Evolutionary conservation across 2,329 filamentous ascomycete species (phyloP), one percentile per base, ranked within the genome.

Genomic region (Fusarium circinatum): DNA sequence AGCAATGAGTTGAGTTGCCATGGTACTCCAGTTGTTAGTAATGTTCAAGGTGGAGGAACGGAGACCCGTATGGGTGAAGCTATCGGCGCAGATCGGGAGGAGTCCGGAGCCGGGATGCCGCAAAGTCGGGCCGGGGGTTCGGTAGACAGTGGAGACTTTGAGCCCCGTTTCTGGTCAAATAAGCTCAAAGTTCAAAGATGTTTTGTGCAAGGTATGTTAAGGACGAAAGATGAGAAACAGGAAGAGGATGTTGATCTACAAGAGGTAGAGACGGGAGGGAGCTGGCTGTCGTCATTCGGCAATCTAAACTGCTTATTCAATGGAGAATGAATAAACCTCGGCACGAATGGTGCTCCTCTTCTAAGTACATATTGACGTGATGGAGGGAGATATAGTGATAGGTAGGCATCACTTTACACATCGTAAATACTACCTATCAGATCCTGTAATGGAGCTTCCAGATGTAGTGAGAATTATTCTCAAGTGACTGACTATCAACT

Each of bases 1-100:
- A 24, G 87, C 82, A 34, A 89, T 87, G 12, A 95, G 86, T 71
- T 89, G 86, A 41, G 86, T 83, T 64, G 89, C 86, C 91, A 93
- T 94, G 34, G 73, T 44, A 38, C 36, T 34, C n/a, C 12, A 45
- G n/a, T 44, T 30, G 52, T 32, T 45, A 41, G 13, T 45, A 36
- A 32, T 48, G 39, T 34, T 22, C 32, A 47, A 24, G 26, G 42
- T 32, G 28, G 38, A 28, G 28, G 38, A 28, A 26, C 34, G 10
- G 15, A 30, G 38, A 41, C 32, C 61, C 45, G 39, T 36, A 34
- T 17, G 41, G 30, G 52, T n/a, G 22, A 47, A 30, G 18, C 34
- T 39, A 32, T 30, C 45, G 30, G 17, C 51, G 55, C 24, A 62
- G 54, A 54, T 70, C 60, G 42, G 58, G 63, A 74, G 63, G 67